Conservation (phyloP, 495 filamentous ascomycete species). For the Cercophora sp. region DNA sequence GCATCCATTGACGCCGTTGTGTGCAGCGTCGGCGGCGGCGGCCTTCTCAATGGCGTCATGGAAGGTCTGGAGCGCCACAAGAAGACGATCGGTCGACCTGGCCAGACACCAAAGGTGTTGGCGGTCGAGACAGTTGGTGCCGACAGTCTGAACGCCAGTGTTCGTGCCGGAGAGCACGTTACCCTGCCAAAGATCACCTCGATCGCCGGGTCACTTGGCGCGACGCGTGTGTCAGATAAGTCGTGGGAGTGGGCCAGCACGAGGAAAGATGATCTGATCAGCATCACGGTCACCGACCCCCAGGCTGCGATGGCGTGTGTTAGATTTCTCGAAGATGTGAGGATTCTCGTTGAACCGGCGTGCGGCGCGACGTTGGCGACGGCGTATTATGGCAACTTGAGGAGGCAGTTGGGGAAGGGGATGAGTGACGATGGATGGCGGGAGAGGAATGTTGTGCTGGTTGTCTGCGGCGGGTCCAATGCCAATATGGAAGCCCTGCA, state of each 20-base stretch:
- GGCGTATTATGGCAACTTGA: constrained; percentile 60
- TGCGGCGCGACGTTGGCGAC: constrained; percentile 76
- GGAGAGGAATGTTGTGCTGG: constrained; percentile 70
- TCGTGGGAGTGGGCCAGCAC: constrained; percentile 59
- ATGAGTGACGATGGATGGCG: constrained; percentile 49
- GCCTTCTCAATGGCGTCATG: constrained; percentile 75
- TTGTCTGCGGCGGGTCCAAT: constrained; percentile 83
- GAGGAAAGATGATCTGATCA: constrained; percentile 52
- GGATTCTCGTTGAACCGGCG: constrained; percentile 75
- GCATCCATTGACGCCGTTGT: constrained; percentile 61
- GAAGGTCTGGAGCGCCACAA: constrained; percentile 59
- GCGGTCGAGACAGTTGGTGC: constrained; percentile 82
- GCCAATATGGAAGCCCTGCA: constrained; percentile 64
- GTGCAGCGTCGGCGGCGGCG: constrained; percentile 86
- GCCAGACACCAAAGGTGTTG: constrained; percentile 53
- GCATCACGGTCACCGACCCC: constrained; percentile 68
- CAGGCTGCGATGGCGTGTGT: constrained; percentile 76
- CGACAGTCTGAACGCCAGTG: constrained; percentile 59
- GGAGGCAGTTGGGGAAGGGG: constrained; percentile 55
- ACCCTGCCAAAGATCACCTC: constrained; percentile 73
- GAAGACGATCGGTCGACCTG: constrained; percentile 17
- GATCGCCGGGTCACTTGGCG: constrained; percentile 76
- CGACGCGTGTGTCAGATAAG: constrained; percentile 64
- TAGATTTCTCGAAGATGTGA: constrained; percentile 75
- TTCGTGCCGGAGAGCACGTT: constrained; percentile 58